Base-by-base conservation (phyloP, 768 basidiomycete species). In the Leccinum arenicola region DNA sequence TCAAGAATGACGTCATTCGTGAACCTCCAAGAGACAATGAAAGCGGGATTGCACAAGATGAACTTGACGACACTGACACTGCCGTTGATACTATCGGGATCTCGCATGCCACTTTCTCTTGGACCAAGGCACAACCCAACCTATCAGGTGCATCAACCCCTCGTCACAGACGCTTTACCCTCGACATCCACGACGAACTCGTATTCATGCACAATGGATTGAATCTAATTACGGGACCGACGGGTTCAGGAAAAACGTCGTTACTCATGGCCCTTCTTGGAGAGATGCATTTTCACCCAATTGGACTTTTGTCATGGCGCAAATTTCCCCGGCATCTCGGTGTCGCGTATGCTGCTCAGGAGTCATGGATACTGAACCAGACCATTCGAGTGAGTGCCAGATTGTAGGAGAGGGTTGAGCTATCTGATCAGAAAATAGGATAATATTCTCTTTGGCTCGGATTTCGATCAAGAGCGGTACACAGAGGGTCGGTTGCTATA, bases 291-390 rank as follows among this genome's bases (percentile, higher is more conserved):
- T 85, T 83, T 66, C 68, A 79, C 15, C 81, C 80, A 2, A 73
- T 74, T 8, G 69, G 73, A 3, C 75, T 80, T 1, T 79, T 81
- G 47, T 84, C 88, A 0, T 88, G 82, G 80, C 88, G 80, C 70
- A 84, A 82, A 61, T 79, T 93, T 8, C 90, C 91, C 27, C 77
- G 89, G 3, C 74, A 75, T 6, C 77, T 78, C 2, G 89, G 91
- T 5, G 79, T 95, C 45, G 85, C 89, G 3, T 93, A 90, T 68
- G 88, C 87, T 8, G 86, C 88, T 4, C 92, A 95, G 70, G 90
- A 92, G 68, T 85, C 88, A 3, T 95, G 91, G 90, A 85, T 93
- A 6, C 82, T 86, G 69, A 92, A 91, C 63, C 87, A 86, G 58
- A 90, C 88, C 0, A 88, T 91, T 51, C 78, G 75, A 67, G 86